Base-by-base conservation (phyloP, 1,139 yeast genomes). In the Candida sanyaensis region DNA sequence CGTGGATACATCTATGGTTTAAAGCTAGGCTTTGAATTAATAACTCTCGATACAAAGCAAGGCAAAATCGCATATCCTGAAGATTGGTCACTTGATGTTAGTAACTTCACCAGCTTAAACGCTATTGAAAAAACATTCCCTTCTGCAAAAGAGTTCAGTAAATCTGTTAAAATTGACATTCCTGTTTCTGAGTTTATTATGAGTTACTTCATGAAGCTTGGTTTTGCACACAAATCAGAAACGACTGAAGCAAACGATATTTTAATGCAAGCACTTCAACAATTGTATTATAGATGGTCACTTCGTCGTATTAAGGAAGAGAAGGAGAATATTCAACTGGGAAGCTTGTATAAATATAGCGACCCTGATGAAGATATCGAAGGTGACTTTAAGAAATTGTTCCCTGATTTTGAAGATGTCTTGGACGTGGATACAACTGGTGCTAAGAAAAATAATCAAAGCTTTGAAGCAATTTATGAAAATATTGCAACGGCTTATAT, bases 401-500 rank as follows among this genome's bases (percentile, higher is more conserved):
- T 93, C 76, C 98, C 98, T 0, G 97, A 90, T 60, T 90, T 81
- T 57, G 97, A 90, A 43, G 89, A 86, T 4, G 71, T 80, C 3
- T 59, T 82, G 46, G 81, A 76, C 29, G 58, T 67, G 9, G 69
- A 66, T 9, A 54, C 53, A 0, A 57, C 57, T 2, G 44, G 44
- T 21, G 17, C 37, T 11, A 37, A 42, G 41, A 52, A 61, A 21
- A 60, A 51, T 31, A 58, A 56, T 37, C 61, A 59, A 27, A 57
- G 60, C 1, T 67, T 66, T 50, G 73, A 69, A 44, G 62, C 61
- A 1, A 51, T 65, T 26, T 73, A 74, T 51, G 59, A 59, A 43
- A 46, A 54, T 5, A 57, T 74, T 46, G 73, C 75, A 3, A 51
- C 50, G 39, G 38, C 62, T 2, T 75, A 73, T 50, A 59, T 65